A percentile compares a stretch with the other conserved stretches of the same genome.
These are phyloP conservation scores for Paramecium caudatum DNA, from an alignment of 73 alveolate genomes.

Conservation along the genomic window DNA sequence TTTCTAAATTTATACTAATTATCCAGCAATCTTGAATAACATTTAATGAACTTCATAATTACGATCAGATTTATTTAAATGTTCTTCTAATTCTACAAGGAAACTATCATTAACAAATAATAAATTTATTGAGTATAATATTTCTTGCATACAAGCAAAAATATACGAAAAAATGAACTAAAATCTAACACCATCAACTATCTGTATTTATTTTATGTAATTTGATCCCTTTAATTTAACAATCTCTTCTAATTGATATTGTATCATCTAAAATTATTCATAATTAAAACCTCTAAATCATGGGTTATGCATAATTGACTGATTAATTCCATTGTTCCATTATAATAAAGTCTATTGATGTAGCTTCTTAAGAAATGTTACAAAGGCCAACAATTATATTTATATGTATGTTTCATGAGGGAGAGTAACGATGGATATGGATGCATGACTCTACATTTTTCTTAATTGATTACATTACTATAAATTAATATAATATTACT, in stretches of 20 bases:
- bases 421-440: slow-evolving; percentile 27
- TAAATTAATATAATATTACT: neutral
- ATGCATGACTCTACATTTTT: slow-evolving; percentile 48
- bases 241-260: slow-evolving; percentile 9
- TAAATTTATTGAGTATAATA: slow-evolving; percentile 35
- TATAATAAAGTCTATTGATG: slow-evolving; percentile 46
- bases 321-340: slow-evolving; percentile 18
- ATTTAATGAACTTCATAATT: neutral
- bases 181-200: slow-evolving; percentile 66
- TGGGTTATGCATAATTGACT: neutral
- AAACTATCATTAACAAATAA: slow-evolving; percentile 39
- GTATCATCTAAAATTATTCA: neutral
- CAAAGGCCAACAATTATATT: slow-evolving; percentile 53
- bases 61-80: neutral
- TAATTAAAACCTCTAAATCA: slow-evolving; percentile 23
- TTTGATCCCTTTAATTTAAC: neutral
- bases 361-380: slow-evolving; percentile 59
- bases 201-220: slow-evolving; percentile 48
- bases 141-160: slow-evolving; percentile 62
- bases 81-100: neutral
- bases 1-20: neutral
- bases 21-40: slow-evolving; percentile 53
- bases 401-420: slow-evolving; percentile 10
- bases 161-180: slow-evolving; percentile 46
- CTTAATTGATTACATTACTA: slow-evolving; percentile 39